Evolutionary conservation across 495 filamentous ascomycete genomes (phyloP).

Genomic region (Glonium stellatum): DNA sequence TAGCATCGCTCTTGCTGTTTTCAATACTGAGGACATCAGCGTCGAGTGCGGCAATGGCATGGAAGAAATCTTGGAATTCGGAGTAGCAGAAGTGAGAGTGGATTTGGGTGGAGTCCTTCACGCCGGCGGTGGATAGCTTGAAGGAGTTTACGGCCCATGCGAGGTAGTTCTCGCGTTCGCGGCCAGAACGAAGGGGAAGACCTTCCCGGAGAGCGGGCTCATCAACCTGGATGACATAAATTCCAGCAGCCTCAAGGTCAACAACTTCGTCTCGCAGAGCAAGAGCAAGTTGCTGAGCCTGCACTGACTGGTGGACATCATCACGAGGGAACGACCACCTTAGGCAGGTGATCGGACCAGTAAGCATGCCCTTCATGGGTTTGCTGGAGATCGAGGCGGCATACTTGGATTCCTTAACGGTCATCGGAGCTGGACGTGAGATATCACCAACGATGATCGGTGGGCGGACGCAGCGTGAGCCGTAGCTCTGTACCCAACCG

Average conservation of each 20-base stretch:
- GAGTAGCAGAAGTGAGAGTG: constrained; percentile 99
- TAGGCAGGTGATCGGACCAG: constrained; percentile 95
- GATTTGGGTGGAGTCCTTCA: constrained; percentile 91
- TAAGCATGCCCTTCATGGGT: constrained; percentile 99
- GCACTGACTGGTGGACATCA: constrained; percentile 96
- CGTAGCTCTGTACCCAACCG: constrained; percentile 97
- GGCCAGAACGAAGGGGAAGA: constrained; percentile 86
- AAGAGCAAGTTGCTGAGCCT: constrained; percentile 96
- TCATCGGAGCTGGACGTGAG: constrained; percentile 93
- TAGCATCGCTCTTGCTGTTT: constrained; percentile 99
- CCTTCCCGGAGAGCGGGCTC: constrained; percentile 99
- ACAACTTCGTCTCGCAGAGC: constrained; percentile 97
- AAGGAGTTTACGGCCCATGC: constrained; percentile 95
- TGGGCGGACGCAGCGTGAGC: constrained; percentile 93
- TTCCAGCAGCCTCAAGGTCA: constrained; percentile 91
- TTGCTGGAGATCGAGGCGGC: constrained; percentile 92
- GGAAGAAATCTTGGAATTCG: constrained; percentile 99
- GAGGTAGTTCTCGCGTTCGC: constrained; percentile 91
- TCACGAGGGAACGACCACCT: constrained; percentile 99
- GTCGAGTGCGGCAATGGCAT: constrained; percentile 95
- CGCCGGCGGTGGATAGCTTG: constrained; percentile 85
- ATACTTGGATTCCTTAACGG: constrained; percentile 99
- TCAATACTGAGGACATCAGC: constrained; percentile 97
- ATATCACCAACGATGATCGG: constrained; percentile 98
- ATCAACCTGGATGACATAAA: constrained; percentile 97